phyloP scores from a whole-genome alignment of 1,284 basidiomycete genomes.

The Termitomyces sp. region DNA sequence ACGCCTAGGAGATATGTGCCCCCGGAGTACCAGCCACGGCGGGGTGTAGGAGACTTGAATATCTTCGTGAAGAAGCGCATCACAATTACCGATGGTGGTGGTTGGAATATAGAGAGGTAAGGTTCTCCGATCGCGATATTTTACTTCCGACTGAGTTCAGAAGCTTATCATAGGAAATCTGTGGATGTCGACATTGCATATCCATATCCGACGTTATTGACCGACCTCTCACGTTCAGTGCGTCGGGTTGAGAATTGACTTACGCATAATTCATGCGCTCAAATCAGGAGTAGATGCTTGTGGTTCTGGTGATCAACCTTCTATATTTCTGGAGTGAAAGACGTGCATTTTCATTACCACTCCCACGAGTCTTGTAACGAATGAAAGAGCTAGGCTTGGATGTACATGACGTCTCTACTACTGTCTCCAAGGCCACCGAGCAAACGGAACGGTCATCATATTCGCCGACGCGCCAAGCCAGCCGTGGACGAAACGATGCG shows the following conservation, averaged over 20 bases:
- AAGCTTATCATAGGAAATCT: too few relatives aligned
- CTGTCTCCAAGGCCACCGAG: conserved; percentile 56
- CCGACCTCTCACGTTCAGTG: too few relatives aligned
- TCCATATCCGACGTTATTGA: too few relatives aligned
- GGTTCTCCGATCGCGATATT: background rate
- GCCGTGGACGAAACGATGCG: conserved; percentile 27
- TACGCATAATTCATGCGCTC: too few relatives aligned
- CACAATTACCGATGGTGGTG: background rate
- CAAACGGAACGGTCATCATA: background rate
- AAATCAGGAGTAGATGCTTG: too few relatives aligned
- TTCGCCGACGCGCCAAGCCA: conserved; percentile 28
- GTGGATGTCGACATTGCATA: too few relatives aligned
- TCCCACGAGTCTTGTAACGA: too few relatives aligned
- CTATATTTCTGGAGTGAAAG: too few relatives aligned
- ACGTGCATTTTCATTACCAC: too few relatives aligned
- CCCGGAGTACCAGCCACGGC: background rate
- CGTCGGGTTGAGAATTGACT: too few relatives aligned
- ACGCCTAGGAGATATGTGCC: background rate
- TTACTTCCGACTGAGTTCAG: background rate
- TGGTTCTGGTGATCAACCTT: too few relatives aligned
- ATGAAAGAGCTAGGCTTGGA: conserved; percentile 90
- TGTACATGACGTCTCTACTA: conserved; percentile 79
- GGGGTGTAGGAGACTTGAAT: background rate
- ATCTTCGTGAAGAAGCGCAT: background rate
- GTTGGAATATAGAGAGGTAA: background rate